Percentiles rank a stretch among this genome's conserved stretches.
Evolutionary conservation across 371 early-diverging fungal genomes (phyloP).

Genomic region (Mortierella sp.): DNA sequence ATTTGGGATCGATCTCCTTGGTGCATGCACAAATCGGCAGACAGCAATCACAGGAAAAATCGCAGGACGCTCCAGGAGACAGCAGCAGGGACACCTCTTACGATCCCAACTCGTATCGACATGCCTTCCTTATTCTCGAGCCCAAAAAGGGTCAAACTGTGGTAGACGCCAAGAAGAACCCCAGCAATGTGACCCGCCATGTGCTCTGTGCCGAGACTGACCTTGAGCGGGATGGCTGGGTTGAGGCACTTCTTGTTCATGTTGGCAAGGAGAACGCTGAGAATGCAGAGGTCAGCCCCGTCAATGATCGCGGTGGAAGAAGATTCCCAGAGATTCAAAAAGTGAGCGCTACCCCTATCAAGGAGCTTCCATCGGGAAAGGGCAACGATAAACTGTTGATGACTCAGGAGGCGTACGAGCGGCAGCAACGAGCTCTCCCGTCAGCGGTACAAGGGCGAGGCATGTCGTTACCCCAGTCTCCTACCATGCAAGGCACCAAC

Average conservation of each 20-base stretch:
- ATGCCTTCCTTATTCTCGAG: constrained; percentile 87
- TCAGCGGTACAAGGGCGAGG: constrained; percentile 34
- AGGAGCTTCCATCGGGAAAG: constrained; percentile 42
- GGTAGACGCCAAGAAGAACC: constrained; percentile 60
- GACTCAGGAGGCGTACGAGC: constrained; percentile 48
- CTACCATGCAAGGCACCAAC: constrained; percentile 20
- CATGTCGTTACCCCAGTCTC: constrained; percentile 34
- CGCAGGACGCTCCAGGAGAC: constrained; percentile 46
- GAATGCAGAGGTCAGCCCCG: constrained; percentile 33
- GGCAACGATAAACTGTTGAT: constrained; percentile 46
- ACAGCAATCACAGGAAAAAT: constrained; percentile 58
- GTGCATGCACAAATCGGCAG: constrained; percentile 70
- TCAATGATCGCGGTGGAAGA: constrained; percentile 61
- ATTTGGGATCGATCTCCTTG: constrained; percentile 71
- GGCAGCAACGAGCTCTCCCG: constrained; percentile 46
- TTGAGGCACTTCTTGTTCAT: constrained; percentile 73
- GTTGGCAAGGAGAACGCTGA: constrained; percentile 62
- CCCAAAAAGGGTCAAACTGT: constrained; percentile 73
- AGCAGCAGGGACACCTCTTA: constrained; percentile 21
- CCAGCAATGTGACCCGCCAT: constrained; percentile 74
- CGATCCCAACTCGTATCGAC: constrained; percentile 69
- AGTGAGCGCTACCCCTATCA: constrained; percentile 49
- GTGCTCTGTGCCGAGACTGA: constrained; percentile 93
- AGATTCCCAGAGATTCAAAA: constrained; percentile 58
- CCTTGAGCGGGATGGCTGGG: constrained; percentile 92